Evolutionary conservation across 1,139 yeast genomes (phyloP).

Genomic region (Scheffersomyces stambukii): DNA sequence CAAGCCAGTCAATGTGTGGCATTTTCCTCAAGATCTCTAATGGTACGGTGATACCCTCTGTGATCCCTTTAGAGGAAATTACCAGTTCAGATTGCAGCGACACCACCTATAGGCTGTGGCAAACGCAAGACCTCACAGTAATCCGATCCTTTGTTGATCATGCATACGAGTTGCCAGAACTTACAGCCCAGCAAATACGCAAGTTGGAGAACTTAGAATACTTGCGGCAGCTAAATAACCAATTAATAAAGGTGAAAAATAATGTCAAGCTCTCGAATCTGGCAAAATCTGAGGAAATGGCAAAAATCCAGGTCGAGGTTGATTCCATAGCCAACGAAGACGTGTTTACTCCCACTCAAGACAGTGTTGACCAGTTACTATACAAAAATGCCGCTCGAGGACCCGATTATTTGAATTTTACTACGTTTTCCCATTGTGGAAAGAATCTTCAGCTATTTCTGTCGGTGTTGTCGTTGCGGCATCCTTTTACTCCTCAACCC

Average conservation of each 20-base stretch:
- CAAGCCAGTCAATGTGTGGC: conserved; percentile 10
- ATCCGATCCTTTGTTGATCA: conserved; percentile 12
- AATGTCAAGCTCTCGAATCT: conserved; percentile 19
- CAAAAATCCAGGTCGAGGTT: conserved; percentile 14
- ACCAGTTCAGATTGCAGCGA: too few relatives aligned
- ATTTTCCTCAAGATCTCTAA: conserved; percentile 4
- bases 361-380: conserved; percentile 18
- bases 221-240: conserved; percentile 19
- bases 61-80: too few relatives aligned
- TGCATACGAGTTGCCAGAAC: conserved; percentile 14
- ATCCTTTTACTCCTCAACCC: conserved; percentile 78
- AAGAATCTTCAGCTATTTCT: conserved; percentile 41
- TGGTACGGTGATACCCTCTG: conserved; percentile 2
- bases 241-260: conserved; percentile 24
- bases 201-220: conserved; percentile 24
- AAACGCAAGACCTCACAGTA: conserved; percentile 14
- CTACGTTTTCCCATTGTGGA: conserved; percentile 10
- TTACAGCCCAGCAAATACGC: conserved; percentile 18
- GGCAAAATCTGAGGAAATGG: conserved; percentile 13
- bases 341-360: conserved; percentile 6
- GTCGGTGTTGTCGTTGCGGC: conserved; percentile 73
- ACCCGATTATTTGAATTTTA: conserved; percentile 39
- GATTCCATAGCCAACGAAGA: conserved; percentile 11
- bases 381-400: conserved; percentile 51
- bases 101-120: conserved; percentile 20